These are phyloP conservation scores for Liquidambar formosana DNA, from an alignment of 164 flowering plant species.

Conservation along the genomic window DNA sequence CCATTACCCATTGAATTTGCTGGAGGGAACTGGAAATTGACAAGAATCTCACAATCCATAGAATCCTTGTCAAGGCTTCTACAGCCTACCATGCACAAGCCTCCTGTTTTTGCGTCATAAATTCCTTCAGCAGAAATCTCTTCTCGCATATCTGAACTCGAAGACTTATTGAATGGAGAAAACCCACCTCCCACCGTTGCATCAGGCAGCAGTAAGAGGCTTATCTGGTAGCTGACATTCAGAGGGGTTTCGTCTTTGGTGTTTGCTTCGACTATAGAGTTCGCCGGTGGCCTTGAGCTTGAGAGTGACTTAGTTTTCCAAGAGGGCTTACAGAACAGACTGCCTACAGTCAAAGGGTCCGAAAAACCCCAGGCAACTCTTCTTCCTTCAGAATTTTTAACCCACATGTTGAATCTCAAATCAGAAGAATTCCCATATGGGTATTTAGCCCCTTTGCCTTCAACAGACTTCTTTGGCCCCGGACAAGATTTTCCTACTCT, in stretches of 20 bases:
- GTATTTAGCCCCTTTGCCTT: slow-evolving; percentile 27
- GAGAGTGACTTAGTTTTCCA: not conserved
- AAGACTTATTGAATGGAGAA: slow-evolving; percentile 17
- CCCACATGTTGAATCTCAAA: slow-evolving; percentile 47
- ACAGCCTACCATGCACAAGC: slow-evolving; percentile 75
- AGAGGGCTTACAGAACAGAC: slow-evolving; percentile 18
- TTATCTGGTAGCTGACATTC: slow-evolving; percentile 59
- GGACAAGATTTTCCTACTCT: slow-evolving; percentile 38
- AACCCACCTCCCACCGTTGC: not conserved
- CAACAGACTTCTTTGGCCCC: slow-evolving; percentile 11
- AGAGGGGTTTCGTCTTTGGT: slow-evolving; percentile 16
- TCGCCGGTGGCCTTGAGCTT: not conserved
- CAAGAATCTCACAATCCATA: slow-evolving; percentile 56
- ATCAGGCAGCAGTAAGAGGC: slow-evolving; percentile 10
- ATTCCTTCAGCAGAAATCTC: slow-evolving; percentile 68
- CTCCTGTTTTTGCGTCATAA: slow-evolving; percentile 56
- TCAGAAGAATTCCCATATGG: slow-evolving; percentile 41
- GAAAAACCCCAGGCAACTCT: slow-evolving; percentile 39
- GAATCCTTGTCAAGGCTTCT: slow-evolving; percentile 25
- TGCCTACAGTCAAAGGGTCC: slow-evolving; percentile 39
- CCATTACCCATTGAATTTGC: slow-evolving; percentile 22
- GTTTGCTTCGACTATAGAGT: slow-evolving; percentile 8
- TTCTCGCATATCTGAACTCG: not conserved
- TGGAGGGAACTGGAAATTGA: slow-evolving; percentile 53
- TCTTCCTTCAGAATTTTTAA: slow-evolving; percentile 19